Base-by-base conservation (phyloP, 2,329 filamentous ascomycete species). In the Emericellopsis atlantica region DNA sequence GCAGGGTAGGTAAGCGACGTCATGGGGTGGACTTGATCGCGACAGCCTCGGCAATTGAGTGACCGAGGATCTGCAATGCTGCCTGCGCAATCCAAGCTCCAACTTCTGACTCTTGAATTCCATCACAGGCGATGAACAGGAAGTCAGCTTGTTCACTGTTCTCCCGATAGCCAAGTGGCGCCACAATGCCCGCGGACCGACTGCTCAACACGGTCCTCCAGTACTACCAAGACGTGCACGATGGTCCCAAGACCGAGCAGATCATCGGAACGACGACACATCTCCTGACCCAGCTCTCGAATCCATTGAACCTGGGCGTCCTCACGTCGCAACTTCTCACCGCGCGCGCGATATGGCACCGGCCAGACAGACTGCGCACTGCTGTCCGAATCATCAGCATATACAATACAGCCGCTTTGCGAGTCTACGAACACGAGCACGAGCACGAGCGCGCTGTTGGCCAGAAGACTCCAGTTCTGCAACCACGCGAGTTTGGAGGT, bases 251-350 rank as follows among this genome's bases (percentile, higher is more conserved):
- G 48, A 72, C 68, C 21, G 65, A 74, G 46, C 70, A 74, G 55
- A 69, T 79, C 50, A 65, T 84, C 52, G 77, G 72, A 46, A 81
- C 79, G 36, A 83, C 81, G 14, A 70, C 75, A 15, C 74, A 77
- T 32, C 72, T 88, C 24, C 69, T 89, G 42, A 74, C 78, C 14
- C 74, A 74, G 38, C 74, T 88, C 40, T 77, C 76, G 45, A 88
- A 88, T 53, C 82, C 82, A 12, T 71, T 84, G 43, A 89, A 89
- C 57, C 69, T 87, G 51, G 75, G 77, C 33, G 68, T 88, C 11
- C 69, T 88, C 41, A 83, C 81, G 1, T 80, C 79, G 22, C 81
- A 88, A 48, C 69, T 87, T 6, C 70, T 88, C 36, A 74, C 73
- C 1, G 79, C 83, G 0, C 81, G 81, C 4, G 79, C 82, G 8